Base-by-base conservation (phyloP, 106 monocot species). In the Xerophyta viscosa region DNA sequence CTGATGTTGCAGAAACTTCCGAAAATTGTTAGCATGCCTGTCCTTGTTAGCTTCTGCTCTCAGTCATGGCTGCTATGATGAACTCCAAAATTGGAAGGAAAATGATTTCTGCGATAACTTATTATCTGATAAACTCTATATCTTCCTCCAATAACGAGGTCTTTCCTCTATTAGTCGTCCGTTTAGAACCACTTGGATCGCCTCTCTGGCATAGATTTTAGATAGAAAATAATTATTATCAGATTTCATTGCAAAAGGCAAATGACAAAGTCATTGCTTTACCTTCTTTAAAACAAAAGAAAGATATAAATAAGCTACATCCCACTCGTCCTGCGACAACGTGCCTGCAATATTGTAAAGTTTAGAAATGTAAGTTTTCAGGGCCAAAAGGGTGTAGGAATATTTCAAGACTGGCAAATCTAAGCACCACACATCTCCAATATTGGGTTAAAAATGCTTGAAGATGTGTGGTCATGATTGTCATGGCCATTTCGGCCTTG, bases 201-300 rank as follows among this genome's bases (percentile, higher is more conserved):
- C 92, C 85, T 48, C 75, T 50, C 91, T 91, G 75, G 27, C 14
- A 63, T n/a, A 52, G 24, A 39, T 19, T 24, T 18, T 1, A 13
- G 13, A 5, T 3, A 17, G 1, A 25, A 4, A 21, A 46, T n/a
- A 20, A 17, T 31, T 37, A 37, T 8, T 0, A 1, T 24, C 12
- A 17, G 22, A 30, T n/a, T n/a, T n/a, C n/a, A n/a, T n/a, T n/a
- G n/a, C n/a, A 51, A 18, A 2, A 44, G 31, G 24, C 50, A 11
- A 27, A 41, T 51, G 20, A 37, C 0, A 12, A 13, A 26, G 8
- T 3, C n/a, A 15, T 31, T 27, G 19, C 12, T 27, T 50, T 79
- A 96, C 96, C 85, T 96, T 96, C 24, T 76, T 72, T 27, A 96
- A 62, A 0, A 86, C 96, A 37, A 78, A 96, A 12, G 96, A 42